phyloP scores from a whole-genome alignment of 176 grass and related monocot genomes.

The Chloris gayana region DNA sequence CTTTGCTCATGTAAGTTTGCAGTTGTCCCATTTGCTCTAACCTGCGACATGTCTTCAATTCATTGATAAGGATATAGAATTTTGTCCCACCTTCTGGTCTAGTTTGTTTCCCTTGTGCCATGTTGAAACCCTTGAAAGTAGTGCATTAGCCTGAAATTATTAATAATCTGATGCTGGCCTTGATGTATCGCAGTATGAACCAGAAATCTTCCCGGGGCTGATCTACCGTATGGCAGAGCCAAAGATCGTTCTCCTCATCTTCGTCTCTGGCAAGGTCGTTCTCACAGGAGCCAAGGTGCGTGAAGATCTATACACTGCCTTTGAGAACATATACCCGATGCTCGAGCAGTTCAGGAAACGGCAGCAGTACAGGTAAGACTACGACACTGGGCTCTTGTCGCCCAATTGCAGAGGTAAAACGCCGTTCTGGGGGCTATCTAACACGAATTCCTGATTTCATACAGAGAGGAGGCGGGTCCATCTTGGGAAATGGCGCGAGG shows the following conservation, averaged over 20 bases:
- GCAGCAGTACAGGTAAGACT: slow-evolving; percentile 42
- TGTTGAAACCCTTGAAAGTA: not conserved
- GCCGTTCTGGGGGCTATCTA: not conserved
- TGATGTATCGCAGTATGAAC: slow-evolving; percentile 59
- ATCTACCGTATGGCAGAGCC: slow-evolving; percentile 76
- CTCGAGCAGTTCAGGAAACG: slow-evolving; percentile 60
- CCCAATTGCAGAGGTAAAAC: not conserved
- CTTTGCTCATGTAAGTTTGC: slow-evolving; percentile 69
- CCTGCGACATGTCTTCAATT: not conserved
- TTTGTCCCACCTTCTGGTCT: not conserved
- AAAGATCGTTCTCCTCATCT: slow-evolving; percentile 69
- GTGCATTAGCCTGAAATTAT: not conserved
- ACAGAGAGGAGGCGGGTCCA: slow-evolving; percentile 5
- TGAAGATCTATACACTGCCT: slow-evolving; percentile 55
- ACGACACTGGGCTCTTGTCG: not conserved
- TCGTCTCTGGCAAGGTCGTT: slow-evolving; percentile 81
- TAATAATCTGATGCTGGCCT: slow-evolving; percentile 9
- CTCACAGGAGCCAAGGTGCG: slow-evolving; percentile 73
- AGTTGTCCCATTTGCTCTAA: not conserved
- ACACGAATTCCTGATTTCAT: slow-evolving; percentile 1
- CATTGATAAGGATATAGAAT: not conserved
- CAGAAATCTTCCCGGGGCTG: slow-evolving; percentile 75
- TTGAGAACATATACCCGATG: slow-evolving; percentile 80
- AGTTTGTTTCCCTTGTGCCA: not conserved
- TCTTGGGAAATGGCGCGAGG: not conserved